A percentile compares a stretch with the other conserved stretches of the same genome.
Evolutionary conservation across 2,329 filamentous ascomycete species (phyloP).

Genomic region (Apiospora malaysiana): DNA sequence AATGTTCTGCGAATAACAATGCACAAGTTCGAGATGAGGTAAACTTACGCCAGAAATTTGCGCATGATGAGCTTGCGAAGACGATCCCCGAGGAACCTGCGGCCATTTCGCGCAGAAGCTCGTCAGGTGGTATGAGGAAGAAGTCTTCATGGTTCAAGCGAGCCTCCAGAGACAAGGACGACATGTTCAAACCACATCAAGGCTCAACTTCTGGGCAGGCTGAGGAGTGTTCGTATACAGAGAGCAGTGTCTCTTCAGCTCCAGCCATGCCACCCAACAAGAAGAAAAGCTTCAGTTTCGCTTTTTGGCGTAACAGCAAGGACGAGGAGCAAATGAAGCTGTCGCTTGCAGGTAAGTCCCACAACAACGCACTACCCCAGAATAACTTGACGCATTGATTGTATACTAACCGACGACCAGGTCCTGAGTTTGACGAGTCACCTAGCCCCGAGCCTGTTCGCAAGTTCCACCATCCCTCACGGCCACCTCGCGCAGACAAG

Average conservation of each 20-base stretch:
- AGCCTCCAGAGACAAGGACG: constrained; percentile 46
- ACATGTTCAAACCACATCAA: constrained; percentile 27
- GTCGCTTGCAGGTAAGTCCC: constrained; percentile 50
- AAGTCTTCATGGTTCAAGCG: constrained; percentile 60
- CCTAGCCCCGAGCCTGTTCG: constrained; percentile 34
- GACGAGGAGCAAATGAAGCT: constrained; percentile 46
- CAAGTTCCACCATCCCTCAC: constrained; percentile 29
- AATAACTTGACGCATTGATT: not conserved
- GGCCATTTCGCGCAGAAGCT: constrained; percentile 29
- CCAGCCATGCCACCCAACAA: constrained; percentile 39
- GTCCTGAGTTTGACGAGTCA: constrained; percentile 39
- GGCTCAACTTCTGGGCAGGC: constrained; percentile 27
- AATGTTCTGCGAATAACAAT: constrained; percentile 38
- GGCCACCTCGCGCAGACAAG: constrained; percentile 30
- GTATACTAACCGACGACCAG: constrained; percentile 34
- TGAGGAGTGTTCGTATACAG: constrained; percentile 30
- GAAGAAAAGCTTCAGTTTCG: constrained; percentile 57
- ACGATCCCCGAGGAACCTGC: constrained; percentile 29
- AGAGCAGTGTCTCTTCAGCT: constrained; percentile 32
- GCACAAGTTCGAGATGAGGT: constrained; percentile 26
- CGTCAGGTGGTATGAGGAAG: constrained; percentile 46
- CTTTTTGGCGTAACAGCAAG: constrained; percentile 60
- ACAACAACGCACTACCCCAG: not conserved
- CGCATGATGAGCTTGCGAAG: constrained; percentile 30
- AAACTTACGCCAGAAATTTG: constrained; percentile 37